A percentile compares a stretch with the other conserved stretches of the same genome.
These are phyloP conservation scores for Penicillium angulare DNA, from an alignment of 495 filamentous ascomycete genomes.

Conservation along the genomic window DNA sequence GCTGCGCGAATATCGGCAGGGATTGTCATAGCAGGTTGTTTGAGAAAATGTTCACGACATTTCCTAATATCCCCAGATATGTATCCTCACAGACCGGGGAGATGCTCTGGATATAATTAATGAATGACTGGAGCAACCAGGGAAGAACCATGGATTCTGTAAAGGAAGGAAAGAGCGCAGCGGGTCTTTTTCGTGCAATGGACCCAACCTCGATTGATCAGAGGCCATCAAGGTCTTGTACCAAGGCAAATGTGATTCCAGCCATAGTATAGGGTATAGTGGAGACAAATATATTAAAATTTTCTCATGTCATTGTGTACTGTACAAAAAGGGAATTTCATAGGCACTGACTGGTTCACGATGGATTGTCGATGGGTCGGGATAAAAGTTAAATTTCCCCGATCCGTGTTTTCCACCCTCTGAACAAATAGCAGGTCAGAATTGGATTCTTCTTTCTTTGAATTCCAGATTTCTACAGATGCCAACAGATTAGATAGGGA, in stretches of 20 bases:
- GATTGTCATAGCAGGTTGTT: constrained; percentile 24
- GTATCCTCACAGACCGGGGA: background rate
- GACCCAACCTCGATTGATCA: background rate
- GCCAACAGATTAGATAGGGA: no score
- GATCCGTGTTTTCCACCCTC: background rate
- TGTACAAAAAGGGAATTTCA: background rate
- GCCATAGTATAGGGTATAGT: background rate
- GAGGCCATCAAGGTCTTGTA: constrained; percentile 9
- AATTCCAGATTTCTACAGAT: no score
- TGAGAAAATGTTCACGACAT: constrained; percentile 9
- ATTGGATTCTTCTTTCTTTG: no score
- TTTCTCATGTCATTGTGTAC: no score
- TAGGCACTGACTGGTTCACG: background rate
- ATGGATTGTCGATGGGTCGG: background rate
- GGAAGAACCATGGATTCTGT: background rate
- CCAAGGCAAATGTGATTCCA: background rate
- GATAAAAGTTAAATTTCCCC: background rate
- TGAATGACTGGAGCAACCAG: background rate
- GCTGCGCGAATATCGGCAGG: constrained; percentile 31
- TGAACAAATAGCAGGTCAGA: no score
- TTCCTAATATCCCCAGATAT: background rate
- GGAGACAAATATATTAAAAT: background rate
- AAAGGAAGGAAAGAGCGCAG: constrained; percentile 10
- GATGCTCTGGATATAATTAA: constrained; percentile 1
- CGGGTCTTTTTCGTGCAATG: constrained; percentile 8